These are phyloP conservation scores for Kingdonia uniflora DNA, from an alignment of 164 flowering plant genomes.

Conservation along the genomic window DNA sequence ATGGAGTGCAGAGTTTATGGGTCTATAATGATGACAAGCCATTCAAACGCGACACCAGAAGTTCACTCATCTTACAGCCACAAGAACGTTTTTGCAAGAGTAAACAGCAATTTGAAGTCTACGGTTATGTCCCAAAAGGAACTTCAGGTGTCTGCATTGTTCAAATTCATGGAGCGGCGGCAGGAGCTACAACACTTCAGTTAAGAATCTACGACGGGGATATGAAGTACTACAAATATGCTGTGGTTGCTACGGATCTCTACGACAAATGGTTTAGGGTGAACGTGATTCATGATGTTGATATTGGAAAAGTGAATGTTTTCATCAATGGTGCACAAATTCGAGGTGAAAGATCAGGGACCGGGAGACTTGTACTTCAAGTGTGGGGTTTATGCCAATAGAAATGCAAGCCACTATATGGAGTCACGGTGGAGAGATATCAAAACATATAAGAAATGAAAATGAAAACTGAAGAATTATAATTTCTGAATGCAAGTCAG, in stretches of 20 bases:
- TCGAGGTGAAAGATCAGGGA: slow-evolving; percentile 18
- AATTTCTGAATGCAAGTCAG: too few relatives aligned
- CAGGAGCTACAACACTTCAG: neutral
- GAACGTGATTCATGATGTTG: too few relatives aligned
- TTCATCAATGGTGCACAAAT: too few relatives aligned
- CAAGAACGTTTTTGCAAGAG: too few relatives aligned
- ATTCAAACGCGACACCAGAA: slow-evolving; percentile 12
- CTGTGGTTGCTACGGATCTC: too few relatives aligned
- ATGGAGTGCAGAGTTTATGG: slow-evolving; percentile 30
- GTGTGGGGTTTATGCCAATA: slow-evolving; percentile 16
- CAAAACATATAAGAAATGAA: too few relatives aligned
- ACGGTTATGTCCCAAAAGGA: slow-evolving; percentile 15
- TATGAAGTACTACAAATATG: slow-evolving; percentile 8
- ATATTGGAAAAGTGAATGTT: too few relatives aligned
- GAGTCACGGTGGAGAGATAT: slow-evolving; percentile 33
- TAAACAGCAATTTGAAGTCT: slow-evolving; percentile 25
- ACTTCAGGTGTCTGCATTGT: slow-evolving; percentile 11
- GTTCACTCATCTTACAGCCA: too few relatives aligned
- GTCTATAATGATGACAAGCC: slow-evolving; percentile 25
- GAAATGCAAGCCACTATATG: slow-evolving; percentile 18
- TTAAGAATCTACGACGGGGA: slow-evolving; percentile 6
- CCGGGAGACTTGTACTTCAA: slow-evolving; percentile 24
- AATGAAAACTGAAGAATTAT: neutral
- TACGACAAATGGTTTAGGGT: too few relatives aligned
- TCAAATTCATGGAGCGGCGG: neutral